These are phyloP conservation scores for Actinidia chinensis DNA, from an alignment of 179 eudicot genomes.

Conservation along the genomic window DNA sequence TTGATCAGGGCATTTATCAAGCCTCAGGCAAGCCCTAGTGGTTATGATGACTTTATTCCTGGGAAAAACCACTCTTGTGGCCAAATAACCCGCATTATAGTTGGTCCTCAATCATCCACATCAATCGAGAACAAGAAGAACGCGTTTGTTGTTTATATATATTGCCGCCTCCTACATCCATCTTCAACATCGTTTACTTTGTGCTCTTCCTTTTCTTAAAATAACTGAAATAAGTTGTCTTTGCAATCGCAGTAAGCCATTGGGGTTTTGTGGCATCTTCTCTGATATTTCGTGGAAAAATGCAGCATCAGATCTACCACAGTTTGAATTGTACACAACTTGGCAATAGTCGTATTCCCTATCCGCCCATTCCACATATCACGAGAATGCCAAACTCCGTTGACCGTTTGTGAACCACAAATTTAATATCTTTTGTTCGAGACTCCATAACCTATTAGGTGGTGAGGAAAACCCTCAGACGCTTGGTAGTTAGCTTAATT, in stretches of 20 bases:
- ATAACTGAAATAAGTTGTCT: conserved; percentile 8
- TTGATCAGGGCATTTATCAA: neutral
- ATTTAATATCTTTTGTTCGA: neutral
- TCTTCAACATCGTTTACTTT: conserved; percentile 6
- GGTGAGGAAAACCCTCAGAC: neutral
- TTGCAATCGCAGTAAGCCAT: conserved; percentile 16
- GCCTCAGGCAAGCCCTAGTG: neutral
- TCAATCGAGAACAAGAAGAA: conserved; percentile 27
- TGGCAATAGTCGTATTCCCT: conserved; percentile 22
- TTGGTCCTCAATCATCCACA: conserved; percentile 15
- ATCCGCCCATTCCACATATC: conserved; percentile 23
- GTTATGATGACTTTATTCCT: conserved; percentile 11
- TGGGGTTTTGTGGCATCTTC: conserved; percentile 15
- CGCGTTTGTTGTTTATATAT: neutral
- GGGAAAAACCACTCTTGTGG: neutral
- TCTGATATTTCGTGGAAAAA: conserved; percentile 22
- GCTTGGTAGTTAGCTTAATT: neutral
- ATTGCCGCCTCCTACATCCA: neutral
- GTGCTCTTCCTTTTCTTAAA: neutral
- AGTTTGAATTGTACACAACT: neutral
- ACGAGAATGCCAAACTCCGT: neutral
- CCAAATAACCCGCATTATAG: neutral
- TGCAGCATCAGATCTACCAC: conserved; percentile 10
- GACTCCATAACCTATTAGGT: neutral
- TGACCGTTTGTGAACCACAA: neutral